Percentiles rank a stretch among this genome's conserved stretches.
phyloP scores from a whole-genome alignment of 257 asterid genomes.

The Scutellaria galericulata region DNA sequence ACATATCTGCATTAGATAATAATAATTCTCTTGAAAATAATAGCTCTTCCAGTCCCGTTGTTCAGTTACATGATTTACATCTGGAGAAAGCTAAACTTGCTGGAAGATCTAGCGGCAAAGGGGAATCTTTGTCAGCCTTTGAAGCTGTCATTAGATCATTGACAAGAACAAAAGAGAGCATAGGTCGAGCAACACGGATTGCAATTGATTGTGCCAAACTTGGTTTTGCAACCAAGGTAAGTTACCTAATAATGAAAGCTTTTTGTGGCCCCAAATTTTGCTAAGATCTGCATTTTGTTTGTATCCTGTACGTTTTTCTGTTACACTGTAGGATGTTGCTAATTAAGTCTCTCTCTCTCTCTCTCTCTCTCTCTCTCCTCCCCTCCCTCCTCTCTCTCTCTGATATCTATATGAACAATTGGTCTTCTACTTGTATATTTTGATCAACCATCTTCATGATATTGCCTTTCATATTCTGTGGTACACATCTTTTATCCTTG shows the following conservation, averaged over 20 bases:
- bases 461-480: neutral
- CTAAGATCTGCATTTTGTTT: constrained; percentile 14
- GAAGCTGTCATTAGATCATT: constrained; percentile 68
- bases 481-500: constrained; percentile 6
- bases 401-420: constrained; percentile 3
- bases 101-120: constrained; percentile 64
- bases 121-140: constrained; percentile 71
- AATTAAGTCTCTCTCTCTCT: neutral
- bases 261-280: constrained; percentile 25
- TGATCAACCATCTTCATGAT: constrained; percentile 22
- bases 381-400: neutral
- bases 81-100: constrained; percentile 53
- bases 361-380: no score
- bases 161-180: constrained; percentile 88
- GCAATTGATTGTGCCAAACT: constrained; percentile 88
- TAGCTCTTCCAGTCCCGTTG: constrained; percentile 59
- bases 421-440: constrained; percentile 27
- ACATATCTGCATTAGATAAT: constrained; percentile 53
- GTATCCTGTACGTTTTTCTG: neutral
- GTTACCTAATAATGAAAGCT: constrained; percentile 3
- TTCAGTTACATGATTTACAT: constrained; percentile 54
- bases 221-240: constrained; percentile 89
- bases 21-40: constrained; percentile 46
- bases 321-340: constrained; percentile 1
- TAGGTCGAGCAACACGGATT: constrained; percentile 76